Base-by-base conservation (phyloP, 805 yeast genomes). In the Starmerella bacillaris region DNA sequence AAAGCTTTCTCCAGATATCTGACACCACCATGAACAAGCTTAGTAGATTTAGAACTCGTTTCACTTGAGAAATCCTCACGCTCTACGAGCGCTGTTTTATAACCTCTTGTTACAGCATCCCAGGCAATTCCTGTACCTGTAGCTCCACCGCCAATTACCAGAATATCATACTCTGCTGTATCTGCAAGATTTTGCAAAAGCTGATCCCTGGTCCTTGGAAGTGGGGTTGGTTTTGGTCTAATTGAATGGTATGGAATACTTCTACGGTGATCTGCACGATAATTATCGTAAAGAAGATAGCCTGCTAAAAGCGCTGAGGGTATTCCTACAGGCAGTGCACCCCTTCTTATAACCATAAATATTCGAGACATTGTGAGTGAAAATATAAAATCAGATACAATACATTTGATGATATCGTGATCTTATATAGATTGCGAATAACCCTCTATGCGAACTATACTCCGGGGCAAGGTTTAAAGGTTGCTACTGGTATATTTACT, bases 11-110 rank as follows among this genome's bases (percentile, higher is more conserved):
- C 96, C 51, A 84, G 67, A 57, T 84, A 84, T 51, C 96, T 67
- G 29, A 84, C 94, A 55, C 96, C 96, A 46, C 96, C 96, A 54
- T 84, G 96, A 30, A 93, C 94, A 74, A 84, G 78, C 61, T 84
- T 84, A 33, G 96, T 84, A 12, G 93, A 78, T 51, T 83, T 78
- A 24, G 94, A 82, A 6, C 92, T 78, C 12, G 95, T 86, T 28
- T 94, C 94, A 7, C 82, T 67, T 5, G 94, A 93, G 53, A 78
- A 84, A 61, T 84, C 96, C 44, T 71, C 72, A 53, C 76, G 76
- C 58, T 84, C 96, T 39, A 84, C 67, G 38, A 84, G 57, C 34
- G 92, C 78, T 29, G 82, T 94, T 51, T 80, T 78, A 47, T 83
- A 68, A 32, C 95, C 95, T 57, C 96, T 68, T 29, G 92, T 69